Evolutionary conservation across 2,329 filamentous ascomycete species (phyloP).

Genomic region (Sporothrix curviconia): DNA sequence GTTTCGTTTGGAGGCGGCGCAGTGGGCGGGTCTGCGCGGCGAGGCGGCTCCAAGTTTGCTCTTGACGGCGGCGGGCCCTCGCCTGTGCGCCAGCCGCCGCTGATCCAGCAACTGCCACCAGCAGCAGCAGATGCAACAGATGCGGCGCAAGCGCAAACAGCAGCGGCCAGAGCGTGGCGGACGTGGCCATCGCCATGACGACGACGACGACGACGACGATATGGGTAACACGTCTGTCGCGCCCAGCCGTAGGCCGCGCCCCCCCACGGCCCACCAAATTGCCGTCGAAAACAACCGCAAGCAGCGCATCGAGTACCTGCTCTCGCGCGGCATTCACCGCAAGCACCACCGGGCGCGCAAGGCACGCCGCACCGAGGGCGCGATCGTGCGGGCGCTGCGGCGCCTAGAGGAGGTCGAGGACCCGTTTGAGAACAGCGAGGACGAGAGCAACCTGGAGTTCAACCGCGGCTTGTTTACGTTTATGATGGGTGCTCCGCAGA

Average conservation of each 20-base stretch:
- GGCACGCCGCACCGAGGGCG: slow-evolving; percentile 56
- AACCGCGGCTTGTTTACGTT: slow-evolving; percentile 22
- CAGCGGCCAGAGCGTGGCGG: background rate
- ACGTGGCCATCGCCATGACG: background rate
- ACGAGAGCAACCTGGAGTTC: slow-evolving; percentile 39
- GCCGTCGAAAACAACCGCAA: slow-evolving; percentile 73
- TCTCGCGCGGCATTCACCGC: slow-evolving; percentile 65
- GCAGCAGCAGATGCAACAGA: slow-evolving; percentile 23
- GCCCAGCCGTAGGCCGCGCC: slow-evolving; percentile 57
- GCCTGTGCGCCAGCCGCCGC: slow-evolving; percentile 40
- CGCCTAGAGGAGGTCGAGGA: slow-evolving; percentile 52
- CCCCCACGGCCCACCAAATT: slow-evolving; percentile 73
- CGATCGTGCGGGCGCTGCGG: slow-evolving; percentile 59
- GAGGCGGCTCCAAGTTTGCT: slow-evolving; percentile 50
- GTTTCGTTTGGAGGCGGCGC: slow-evolving; percentile 37
- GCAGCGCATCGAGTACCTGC: slow-evolving; percentile 73
- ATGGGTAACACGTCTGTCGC: slow-evolving; percentile 8
- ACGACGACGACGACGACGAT: slow-evolving; percentile 16
- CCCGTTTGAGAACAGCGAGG: slow-evolving; percentile 57
- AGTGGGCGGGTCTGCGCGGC: slow-evolving; percentile 35
- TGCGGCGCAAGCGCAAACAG: slow-evolving; percentile 7
- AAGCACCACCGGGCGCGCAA: slow-evolving; percentile 59
- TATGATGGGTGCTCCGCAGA: slow-evolving; percentile 16
- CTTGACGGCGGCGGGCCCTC: slow-evolving; percentile 50
- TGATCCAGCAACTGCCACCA: slow-evolving; percentile 20